Conservation (phyloP, 768 basidiomycete genomes). For the Lentinula guzmanii region DNA sequence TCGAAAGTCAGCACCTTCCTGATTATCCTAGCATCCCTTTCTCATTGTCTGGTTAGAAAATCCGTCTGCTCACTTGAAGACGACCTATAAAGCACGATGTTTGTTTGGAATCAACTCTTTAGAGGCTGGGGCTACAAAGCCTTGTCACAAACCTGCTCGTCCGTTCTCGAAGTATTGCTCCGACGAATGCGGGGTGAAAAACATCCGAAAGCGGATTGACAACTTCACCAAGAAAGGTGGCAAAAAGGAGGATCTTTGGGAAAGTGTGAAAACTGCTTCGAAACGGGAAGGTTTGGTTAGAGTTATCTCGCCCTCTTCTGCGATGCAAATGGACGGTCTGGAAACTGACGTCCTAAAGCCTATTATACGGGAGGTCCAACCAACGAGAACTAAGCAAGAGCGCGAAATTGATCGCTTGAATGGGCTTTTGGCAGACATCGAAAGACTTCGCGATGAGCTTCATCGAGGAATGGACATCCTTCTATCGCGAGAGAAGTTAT, state of each 20-base stretch:
- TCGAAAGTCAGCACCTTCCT: conserved; percentile 50
- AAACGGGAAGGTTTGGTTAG: conserved; percentile 68
- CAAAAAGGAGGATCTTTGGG: conserved; percentile 63
- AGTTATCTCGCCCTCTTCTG: conserved; percentile 22
- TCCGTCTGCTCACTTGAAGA: conserved; percentile 52
- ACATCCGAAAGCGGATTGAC: conserved; percentile 60
- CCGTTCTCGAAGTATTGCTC: conserved; percentile 90
- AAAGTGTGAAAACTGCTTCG: conserved; percentile 61
- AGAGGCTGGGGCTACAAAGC: conserved; percentile 53
- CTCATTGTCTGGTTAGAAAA: conserved; percentile 36
- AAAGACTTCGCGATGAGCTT: conserved; percentile 55
- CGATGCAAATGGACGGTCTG: conserved; percentile 14
- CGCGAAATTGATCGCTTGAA: conserved; percentile 55
- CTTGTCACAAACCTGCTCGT: conserved; percentile 77
- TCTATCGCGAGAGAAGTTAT: conserved; percentile 61
- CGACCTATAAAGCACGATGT: conserved; percentile 79
- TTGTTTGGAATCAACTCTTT: conserved; percentile 61
- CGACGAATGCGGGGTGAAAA: conserved; percentile 77
- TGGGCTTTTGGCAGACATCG: conserved; percentile 47
- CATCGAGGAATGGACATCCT: conserved; percentile 67
- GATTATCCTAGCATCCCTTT: neutral
- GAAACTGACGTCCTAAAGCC: conserved; percentile 7
- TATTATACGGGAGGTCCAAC: conserved; percentile 18
- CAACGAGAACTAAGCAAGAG: conserved; percentile 40
- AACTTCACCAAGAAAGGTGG: conserved; percentile 59